These are phyloP conservation scores for Creolimax fragrantissima DNA, from an alignment of 78 protist genomes.

Conservation along the genomic window DNA sequence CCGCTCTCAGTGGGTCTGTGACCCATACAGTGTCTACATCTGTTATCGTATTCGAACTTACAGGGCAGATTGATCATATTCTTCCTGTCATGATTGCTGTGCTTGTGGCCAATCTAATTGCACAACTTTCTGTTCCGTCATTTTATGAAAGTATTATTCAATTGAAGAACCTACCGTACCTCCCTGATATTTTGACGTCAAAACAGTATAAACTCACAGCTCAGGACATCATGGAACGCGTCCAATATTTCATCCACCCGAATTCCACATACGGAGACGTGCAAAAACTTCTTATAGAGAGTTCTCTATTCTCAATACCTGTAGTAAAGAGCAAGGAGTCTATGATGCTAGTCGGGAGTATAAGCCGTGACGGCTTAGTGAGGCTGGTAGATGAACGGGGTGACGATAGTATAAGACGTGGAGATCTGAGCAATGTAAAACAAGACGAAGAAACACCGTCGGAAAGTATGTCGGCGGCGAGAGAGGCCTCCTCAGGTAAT, in stretches of 20 bases:
- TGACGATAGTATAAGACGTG: background rate
- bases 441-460: background rate
- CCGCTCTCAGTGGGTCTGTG: constrained; percentile 1
- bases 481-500: background rate
- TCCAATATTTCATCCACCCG: background rate
- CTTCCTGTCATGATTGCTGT: constrained; percentile 14
- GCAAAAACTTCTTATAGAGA: background rate
- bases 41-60: background rate
- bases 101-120: background rate
- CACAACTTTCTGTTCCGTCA: background rate
- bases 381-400: background rate
- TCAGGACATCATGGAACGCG: background rate
- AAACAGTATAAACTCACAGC: background rate
- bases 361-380: background rate
- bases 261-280: background rate
- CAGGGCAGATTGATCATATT: constrained; percentile 2
- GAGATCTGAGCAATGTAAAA: background rate
- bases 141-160: constrained; percentile 19
- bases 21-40: constrained; percentile 22
- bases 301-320: background rate
- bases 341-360: background rate
- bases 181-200: background rate
- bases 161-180: constrained; percentile 10
- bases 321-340: background rate
- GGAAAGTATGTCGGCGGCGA: background rate